A percentile compares a stretch with the other conserved stretches of the same genome.
Conservation (phyloP, 768 basidiomycete genomes). For the Zangia roseola region DNA sequence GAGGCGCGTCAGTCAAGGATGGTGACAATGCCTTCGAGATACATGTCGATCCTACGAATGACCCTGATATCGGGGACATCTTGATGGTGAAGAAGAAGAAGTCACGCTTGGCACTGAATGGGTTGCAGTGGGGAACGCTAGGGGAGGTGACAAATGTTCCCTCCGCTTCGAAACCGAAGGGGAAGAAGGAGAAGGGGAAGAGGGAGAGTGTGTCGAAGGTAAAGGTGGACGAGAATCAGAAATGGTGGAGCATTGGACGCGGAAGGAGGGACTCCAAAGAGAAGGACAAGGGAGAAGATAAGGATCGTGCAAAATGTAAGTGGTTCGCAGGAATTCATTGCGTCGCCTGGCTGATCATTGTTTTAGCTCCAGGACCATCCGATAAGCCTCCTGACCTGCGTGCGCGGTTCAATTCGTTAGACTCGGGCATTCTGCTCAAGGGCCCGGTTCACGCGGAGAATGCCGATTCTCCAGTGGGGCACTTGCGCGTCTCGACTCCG, state of each 20-base stretch:
- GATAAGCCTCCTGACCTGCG: slow-evolving; percentile 34
- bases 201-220: slow-evolving; percentile 33
- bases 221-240: slow-evolving; percentile 51
- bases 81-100: slow-evolving; percentile 79
- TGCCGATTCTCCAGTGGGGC: slow-evolving; percentile 11
- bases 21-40: slow-evolving; percentile 65
- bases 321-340: not conserved
- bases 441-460: slow-evolving; percentile 17
- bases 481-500: slow-evolving; percentile 21
- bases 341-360: slow-evolving; percentile 4
- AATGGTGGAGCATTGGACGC: slow-evolving; percentile 83
- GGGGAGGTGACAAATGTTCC: slow-evolving; percentile 63
- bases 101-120: slow-evolving; percentile 57
- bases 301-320: slow-evolving; percentile 38
- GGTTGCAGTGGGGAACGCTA: slow-evolving; percentile 53
- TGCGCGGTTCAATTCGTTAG: slow-evolving; percentile 65
- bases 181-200: slow-evolving; percentile 40
- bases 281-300: slow-evolving; percentile 42
- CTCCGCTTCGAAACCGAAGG: slow-evolving; percentile 23
- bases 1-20: slow-evolving; percentile 18
- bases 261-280: slow-evolving; percentile 75
- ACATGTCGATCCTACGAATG: slow-evolving; percentile 60
- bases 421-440: slow-evolving; percentile 39
- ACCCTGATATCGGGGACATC: slow-evolving; percentile 68
- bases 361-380: slow-evolving; percentile 48